These are phyloP conservation scores for Camelina sativa DNA, from an alignment of 345 rosid species.

Conservation along the genomic window DNA sequence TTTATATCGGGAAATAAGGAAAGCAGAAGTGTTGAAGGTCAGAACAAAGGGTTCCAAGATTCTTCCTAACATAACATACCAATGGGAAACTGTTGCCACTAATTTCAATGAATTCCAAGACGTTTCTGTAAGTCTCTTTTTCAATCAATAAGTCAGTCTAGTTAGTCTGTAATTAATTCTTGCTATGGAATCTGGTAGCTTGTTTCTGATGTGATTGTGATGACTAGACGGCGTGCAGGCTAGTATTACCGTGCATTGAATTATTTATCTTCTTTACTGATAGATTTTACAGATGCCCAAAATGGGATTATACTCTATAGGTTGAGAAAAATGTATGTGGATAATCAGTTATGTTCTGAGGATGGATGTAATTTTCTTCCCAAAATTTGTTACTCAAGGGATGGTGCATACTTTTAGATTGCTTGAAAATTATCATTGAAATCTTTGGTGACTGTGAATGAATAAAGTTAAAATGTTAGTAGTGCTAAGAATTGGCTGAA, in stretches of 20 bases:
- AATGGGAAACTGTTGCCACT: constrained; percentile 97
- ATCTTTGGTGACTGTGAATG: constrained; percentile 13
- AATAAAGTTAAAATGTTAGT: constrained; percentile 12
- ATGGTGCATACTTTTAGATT: constrained; percentile 22
- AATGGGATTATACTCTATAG: constrained; percentile 17
- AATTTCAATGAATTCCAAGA: constrained; percentile 96
- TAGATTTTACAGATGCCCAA: constrained; percentile 17
- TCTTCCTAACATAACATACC: constrained; percentile 68
- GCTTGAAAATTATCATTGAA: constrained; percentile 18
- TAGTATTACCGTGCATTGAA: constrained; percentile 23
- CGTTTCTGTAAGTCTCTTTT: constrained; percentile 62
- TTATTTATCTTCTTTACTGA: constrained; percentile 24
- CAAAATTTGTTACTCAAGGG: no score
- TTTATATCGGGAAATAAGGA: constrained; percentile 89
- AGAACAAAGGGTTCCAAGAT: constrained; percentile 85
- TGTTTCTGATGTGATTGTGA: constrained; percentile 29
- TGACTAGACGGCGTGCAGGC: constrained; percentile 23
- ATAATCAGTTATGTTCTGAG: constrained; percentile 12
- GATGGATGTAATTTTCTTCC: neutral
- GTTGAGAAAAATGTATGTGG: constrained; percentile 15
- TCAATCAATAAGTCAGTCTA: constrained; percentile 12
- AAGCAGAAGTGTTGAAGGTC: constrained; percentile 74
- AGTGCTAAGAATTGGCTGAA: constrained; percentile 25
- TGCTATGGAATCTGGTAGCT: constrained; percentile 29
- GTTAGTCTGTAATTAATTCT: constrained; percentile 5